Evolutionary conservation across 805 yeast species (phyloP).

Genomic region (Saccharomycopsis selenospora): DNA sequence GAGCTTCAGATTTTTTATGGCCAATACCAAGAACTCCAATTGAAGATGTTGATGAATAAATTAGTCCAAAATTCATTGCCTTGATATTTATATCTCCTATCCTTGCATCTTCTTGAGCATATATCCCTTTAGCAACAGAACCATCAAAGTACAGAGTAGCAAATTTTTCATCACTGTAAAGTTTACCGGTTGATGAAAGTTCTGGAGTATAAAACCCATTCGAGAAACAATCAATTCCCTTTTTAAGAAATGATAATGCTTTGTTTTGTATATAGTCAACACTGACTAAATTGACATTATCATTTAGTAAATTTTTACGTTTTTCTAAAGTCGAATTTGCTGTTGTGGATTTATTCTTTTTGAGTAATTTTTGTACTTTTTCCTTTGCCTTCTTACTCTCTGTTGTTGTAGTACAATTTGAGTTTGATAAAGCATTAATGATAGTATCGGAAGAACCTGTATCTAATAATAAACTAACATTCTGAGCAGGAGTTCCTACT

Average conservation of each 20-base stretch:
- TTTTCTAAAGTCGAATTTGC: slow-evolving; percentile 4
- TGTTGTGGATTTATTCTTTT: slow-evolving; percentile 1
- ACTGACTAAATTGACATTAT: background rate
- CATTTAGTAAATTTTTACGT: slow-evolving; percentile 10
- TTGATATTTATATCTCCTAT: slow-evolving; percentile 43
- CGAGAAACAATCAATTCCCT: slow-evolving; percentile 29
- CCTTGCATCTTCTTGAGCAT: slow-evolving; percentile 57
- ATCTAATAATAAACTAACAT: slow-evolving; percentile 51
- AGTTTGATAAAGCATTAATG: slow-evolving; percentile 45
- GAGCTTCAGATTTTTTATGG: slow-evolving; percentile 57
- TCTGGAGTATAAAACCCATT: slow-evolving; percentile 34
- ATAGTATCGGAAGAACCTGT: slow-evolving; percentile 73
- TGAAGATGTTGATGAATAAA: slow-evolving; percentile 52
- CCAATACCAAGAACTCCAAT: slow-evolving; percentile 75
- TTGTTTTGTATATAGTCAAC: slow-evolving; percentile 8
- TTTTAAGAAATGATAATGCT: slow-evolving; percentile 1
- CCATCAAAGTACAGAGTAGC: slow-evolving; percentile 41
- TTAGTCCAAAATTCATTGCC: slow-evolving; percentile 65
- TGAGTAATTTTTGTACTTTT: background rate
- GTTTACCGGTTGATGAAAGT: slow-evolving; percentile 30
- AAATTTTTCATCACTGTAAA: slow-evolving; percentile 29
- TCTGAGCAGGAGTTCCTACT: slow-evolving; percentile 53
- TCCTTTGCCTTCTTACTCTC: background rate
- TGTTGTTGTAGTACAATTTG: slow-evolving; percentile 32
- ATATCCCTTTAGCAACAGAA: slow-evolving; percentile 41